Base-by-base conservation (phyloP, 176 grass and related monocot genomes). In the Chloris gayana region DNA sequence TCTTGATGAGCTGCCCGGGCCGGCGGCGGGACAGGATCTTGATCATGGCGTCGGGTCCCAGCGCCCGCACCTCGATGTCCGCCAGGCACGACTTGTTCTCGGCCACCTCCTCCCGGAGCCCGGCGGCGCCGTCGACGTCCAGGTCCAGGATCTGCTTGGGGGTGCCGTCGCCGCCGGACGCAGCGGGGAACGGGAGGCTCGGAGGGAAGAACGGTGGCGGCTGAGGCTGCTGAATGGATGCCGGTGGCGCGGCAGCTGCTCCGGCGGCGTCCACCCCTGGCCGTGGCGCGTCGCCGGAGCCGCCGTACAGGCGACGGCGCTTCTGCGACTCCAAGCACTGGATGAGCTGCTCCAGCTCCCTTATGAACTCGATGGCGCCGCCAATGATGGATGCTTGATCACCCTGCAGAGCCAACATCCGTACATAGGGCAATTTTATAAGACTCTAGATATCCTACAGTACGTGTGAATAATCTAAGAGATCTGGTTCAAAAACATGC, bases 241-340 rank as follows among this genome's bases (percentile, higher is more conserved):
- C 5, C 6, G 77, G 46, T 4, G 77, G 57, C 13, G 24, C 17
- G 59, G 14, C 50, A 8, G 47, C 22, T 24, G 13, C 46, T 1
- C 64, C 47, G 2, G 75, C 17, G 4, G 59, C 81, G 8, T 95
- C 96, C 24, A 83, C 72, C 42, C 86, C 31, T 21, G 82, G 73
- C 79, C 90, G 90, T 38, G 84, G 84, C 2, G 86, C 21, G 54
- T 94, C 92, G 25, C 76, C 77, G 47, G 73, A 75, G 0, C 80
- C 79, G 51, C 88, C 92, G 59, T 85, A 89, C 18, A 94, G 78
- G 38, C 87, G 89, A 0, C 92, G 84, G 59, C 97, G 83, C 64
- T 96, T 99, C 81, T 99, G 97, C 26, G 97, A 99, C 67, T 99
- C 93, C 42, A 99, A 50, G 84, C 96, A 99, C 78, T 95, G 90